A percentile compares a stretch with the other conserved stretches of the same genome.
These are phyloP conservation scores for Skeletonema grethae DNA, from an alignment of 108 stramenopile species.

Conservation along the genomic window DNA sequence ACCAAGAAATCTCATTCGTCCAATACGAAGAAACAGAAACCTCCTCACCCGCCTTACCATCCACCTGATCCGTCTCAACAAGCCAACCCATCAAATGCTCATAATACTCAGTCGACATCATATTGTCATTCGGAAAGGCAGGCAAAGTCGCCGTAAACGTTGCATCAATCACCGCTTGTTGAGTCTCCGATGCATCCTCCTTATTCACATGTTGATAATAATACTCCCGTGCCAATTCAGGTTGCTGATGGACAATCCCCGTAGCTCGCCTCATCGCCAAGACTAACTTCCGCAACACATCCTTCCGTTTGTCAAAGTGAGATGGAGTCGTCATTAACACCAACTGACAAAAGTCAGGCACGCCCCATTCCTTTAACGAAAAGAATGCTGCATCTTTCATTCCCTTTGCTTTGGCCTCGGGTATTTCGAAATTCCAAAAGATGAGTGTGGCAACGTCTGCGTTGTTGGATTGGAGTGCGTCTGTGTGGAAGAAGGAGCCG, in stretches of 20 bases:
- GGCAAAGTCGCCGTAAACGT: constrained; percentile 56
- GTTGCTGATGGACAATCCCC: constrained; percentile 54
- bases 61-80: constrained; percentile 55
- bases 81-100: constrained; percentile 53
- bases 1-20: constrained; percentile 60
- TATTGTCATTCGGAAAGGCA: constrained; percentile 59
- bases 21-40: constrained; percentile 42
- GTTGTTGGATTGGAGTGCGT: constrained; percentile 43
- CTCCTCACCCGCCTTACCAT: constrained; percentile 19
- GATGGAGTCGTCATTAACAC: constrained; percentile 57
- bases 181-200: constrained; percentile 19
- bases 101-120: constrained; percentile 55
- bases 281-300: constrained; percentile 43
- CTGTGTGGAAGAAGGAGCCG: constrained; percentile 61
- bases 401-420: constrained; percentile 45
- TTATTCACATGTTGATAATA: constrained; percentile 32
- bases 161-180: constrained; percentile 45
- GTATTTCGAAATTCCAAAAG: constrained; percentile 68
- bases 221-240: constrained; percentile 42
- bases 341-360: constrained; percentile 64
- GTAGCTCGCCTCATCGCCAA: constrained; percentile 57
- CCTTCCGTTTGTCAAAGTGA: constrained; percentile 23
- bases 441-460: constrained; percentile 60
- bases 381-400: constrained; percentile 49
- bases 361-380: constrained; percentile 63